Evolutionary conservation across 139 green algal species (phyloP).

Genomic region (Tetradesmus obliquus): DNA sequence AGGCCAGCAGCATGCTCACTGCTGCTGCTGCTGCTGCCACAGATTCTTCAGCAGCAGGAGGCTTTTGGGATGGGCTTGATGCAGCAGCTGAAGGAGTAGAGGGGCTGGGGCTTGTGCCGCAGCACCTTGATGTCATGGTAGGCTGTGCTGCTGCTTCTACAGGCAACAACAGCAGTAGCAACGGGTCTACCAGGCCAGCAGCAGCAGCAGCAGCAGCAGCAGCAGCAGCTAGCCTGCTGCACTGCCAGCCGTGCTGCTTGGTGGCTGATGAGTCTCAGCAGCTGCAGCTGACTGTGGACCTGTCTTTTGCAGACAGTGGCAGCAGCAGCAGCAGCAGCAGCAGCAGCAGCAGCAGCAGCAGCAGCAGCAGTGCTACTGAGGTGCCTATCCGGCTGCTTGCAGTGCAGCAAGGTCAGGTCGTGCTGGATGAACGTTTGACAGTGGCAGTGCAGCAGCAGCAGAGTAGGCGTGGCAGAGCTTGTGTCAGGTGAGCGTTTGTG

Average conservation of each 20-base stretch:
- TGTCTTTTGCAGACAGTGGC: not conserved
- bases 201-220: not conserved
- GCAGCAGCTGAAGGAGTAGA: not conserved
- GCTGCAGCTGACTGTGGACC: not conserved
- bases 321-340: conserved; percentile 8
- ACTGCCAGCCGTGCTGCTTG: not conserved
- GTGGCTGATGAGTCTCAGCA: not conserved
- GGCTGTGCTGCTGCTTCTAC: not conserved
- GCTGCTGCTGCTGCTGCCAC: not conserved
- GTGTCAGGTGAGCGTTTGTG: too few relatives aligned
- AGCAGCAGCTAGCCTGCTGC: not conserved
- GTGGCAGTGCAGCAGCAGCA: not conserved
- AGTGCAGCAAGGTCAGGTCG: too few relatives aligned
- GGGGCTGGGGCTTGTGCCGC: not conserved
- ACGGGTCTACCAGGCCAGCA: not conserved
- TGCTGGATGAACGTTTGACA: not conserved
- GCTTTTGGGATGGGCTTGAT: not conserved
- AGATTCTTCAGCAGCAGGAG: not conserved
- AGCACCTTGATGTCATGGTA: not conserved
- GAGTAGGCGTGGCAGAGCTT: too few relatives aligned
- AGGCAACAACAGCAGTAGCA: not conserved
- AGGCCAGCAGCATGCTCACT: not conserved
- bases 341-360: not conserved
- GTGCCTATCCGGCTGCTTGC: not conserved
- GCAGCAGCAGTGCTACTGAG: not conserved